These are phyloP conservation scores for Boletus tomentosulus DNA, from an alignment of 768 basidiomycete genomes.

Conservation along the genomic window DNA sequence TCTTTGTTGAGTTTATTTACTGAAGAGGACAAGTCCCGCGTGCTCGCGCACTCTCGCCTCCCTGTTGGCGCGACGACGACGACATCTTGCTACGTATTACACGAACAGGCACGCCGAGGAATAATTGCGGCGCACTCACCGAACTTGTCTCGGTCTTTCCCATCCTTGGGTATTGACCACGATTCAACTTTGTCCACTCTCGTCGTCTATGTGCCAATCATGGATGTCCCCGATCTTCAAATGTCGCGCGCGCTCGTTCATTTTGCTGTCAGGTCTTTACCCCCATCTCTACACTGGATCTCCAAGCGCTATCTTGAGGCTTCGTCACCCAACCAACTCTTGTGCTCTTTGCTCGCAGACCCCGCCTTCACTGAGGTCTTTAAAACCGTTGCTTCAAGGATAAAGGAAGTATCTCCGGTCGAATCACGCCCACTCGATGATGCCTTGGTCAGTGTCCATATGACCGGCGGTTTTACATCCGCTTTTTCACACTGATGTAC, in stretches of 20 bases:
- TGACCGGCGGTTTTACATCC: conserved; percentile 12
- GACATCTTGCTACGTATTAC: conserved; percentile 5
- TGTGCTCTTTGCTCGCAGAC: conserved; percentile 20
- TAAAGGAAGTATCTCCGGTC: conserved; percentile 9
- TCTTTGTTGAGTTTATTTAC: conserved; percentile 39
- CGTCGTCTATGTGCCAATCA: conserved; percentile 37
- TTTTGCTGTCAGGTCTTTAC: conserved; percentile 23
- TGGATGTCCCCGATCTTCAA: conserved; percentile 12
- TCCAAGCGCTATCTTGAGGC: conserved; percentile 22
- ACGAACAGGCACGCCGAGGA: conserved; percentile 28
- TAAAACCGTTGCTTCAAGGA: conserved; percentile 9
- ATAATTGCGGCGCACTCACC: conserved; percentile 3
- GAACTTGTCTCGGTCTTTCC: conserved; percentile 9
- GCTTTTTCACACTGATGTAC: conserved; percentile 15
- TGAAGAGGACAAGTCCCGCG: conserved; percentile 44
- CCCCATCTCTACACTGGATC: conserved; percentile 9
- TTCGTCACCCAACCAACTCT: conserved; percentile 7
- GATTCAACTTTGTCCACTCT: conserved; percentile 44
- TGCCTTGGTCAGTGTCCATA: conserved; percentile 29
- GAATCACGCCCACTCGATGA: conserved; percentile 8
- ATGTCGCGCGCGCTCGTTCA: conserved; percentile 22
- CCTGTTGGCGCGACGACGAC: conserved; percentile 25
- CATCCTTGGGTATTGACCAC: conserved; percentile 45
- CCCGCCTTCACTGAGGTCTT: conserved; percentile 10
- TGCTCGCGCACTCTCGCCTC: conserved; percentile 49